Base-by-base conservation (phyloP, 257 asterid genomes). In the Plectranthus barbatus region DNA sequence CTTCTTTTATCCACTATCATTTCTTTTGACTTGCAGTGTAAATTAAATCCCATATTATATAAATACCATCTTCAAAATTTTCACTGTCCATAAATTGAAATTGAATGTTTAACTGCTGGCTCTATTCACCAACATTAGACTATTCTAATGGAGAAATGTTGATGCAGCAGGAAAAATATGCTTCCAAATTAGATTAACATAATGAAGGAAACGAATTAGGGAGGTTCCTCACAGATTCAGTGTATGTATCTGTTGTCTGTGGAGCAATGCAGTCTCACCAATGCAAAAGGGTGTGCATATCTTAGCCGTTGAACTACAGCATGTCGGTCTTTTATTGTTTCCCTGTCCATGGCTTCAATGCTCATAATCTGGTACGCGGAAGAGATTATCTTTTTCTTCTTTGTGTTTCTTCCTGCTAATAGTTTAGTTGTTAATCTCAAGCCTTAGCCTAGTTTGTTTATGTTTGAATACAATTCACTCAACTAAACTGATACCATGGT, bases 351-450 rank as follows among this genome's bases (percentile, higher is more conserved):
- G 68, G 64, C 55, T 60, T 24, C 55, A 47, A n/a, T 51, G 49
- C 60, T 60, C 73, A 79, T 61, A 78, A 34, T 74, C 67, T 42
- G 76, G 70, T 24, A 77, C 33, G 34, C 23, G 48, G 67, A 70
- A 77, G 71, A 73, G 64, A 66, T 49, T 66, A 3, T 21, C 70
- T 4, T 65, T 61, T 71, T 50, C 75, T 51, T 70, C 80, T 50
- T 48, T 74, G 51, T 65, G 74, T 64, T 69, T 77, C 66, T 76
- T 81, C 74, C 88, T 83, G 90, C 54, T 42, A 55, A 56, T 70
- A 33, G 36, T 12, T 48, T 15, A 33, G 19, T 42, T 51, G 50
- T 36, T 18, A 34, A 41, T 33, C 37, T 39, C 37, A 20, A 18
- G 12, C 50, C 50, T 39, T 13, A 29, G 12, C 50, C 50, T 39